Evolutionary conservation across 352 stramenopile genomes (phyloP).

Genomic region (Heterotrichella gracilis): DNA sequence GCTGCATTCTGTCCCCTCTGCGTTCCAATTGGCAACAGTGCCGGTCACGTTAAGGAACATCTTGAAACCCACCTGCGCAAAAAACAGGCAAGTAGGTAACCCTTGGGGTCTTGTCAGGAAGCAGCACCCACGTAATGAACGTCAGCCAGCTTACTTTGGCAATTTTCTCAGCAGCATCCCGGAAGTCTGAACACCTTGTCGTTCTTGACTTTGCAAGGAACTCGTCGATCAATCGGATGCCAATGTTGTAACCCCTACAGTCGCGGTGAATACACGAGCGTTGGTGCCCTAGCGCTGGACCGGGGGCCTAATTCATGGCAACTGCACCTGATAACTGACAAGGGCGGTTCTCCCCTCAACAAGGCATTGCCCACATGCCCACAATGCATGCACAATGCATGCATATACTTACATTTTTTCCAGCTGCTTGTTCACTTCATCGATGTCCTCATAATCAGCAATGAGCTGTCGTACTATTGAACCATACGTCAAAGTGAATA

Average conservation of each 20-base stretch:
- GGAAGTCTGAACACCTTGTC: not conserved
- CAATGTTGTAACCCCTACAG: not conserved
- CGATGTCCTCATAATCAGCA: not conserved
- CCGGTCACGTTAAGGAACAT: not conserved
- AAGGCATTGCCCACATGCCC: no score
- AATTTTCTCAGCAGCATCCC: not conserved
- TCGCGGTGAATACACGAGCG: not conserved
- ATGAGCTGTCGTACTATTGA: not conserved
- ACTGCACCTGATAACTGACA: no score
- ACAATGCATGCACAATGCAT: not conserved
- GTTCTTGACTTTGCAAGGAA: not conserved
- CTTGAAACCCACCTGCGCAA: not conserved
- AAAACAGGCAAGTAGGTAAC: not conserved
- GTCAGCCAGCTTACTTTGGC: not conserved
- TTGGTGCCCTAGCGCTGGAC: not conserved
- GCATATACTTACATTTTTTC: slow-evolving; percentile 13
- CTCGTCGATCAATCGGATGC: not conserved
- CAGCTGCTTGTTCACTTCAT: slow-evolving; percentile 1
- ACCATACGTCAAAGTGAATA: slow-evolving; percentile 11
- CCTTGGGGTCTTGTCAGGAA: not conserved
- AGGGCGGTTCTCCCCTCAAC: no score
- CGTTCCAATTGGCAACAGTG: not conserved
- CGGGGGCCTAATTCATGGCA: no score
- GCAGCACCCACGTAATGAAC: no score
- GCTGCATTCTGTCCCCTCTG: not conserved